Evolutionary conservation across 352 stramenopile genomes (phyloP).

Genomic region (Pythium chondricola): DNA sequence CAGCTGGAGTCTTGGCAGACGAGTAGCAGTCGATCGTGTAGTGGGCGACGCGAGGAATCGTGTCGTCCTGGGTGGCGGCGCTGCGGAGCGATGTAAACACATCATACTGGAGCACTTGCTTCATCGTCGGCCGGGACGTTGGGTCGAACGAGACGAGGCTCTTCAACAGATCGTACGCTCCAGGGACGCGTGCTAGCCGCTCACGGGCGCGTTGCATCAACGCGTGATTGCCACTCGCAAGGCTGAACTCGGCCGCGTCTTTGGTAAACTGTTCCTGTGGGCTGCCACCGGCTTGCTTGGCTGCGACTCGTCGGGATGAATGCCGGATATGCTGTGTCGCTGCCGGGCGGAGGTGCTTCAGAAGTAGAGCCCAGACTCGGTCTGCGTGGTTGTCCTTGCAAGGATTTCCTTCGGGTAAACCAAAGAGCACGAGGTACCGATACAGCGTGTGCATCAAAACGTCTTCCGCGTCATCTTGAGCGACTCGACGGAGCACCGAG

Average conservation of each 20-base stretch:
- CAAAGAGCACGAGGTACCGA: conserved; percentile 95
- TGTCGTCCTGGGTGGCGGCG: conserved; percentile 1
- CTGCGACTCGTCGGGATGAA: conserved; percentile 10
- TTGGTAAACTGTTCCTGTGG: conserved; percentile 31
- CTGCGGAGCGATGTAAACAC: conserved; percentile 45
- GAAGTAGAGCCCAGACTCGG: conserved; percentile 50
- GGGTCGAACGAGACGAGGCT: conserved; percentile 63
- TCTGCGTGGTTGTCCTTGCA: conserved; percentile 29
- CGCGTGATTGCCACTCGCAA: conserved; percentile 36
- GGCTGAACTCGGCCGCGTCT: conserved; percentile 41
- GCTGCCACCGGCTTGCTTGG: background rate
- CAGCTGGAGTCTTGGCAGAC: conserved; percentile 4
- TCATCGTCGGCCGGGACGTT: conserved; percentile 51
- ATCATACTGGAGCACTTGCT: conserved; percentile 48
- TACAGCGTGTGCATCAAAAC: conserved; percentile 95
- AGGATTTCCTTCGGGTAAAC: conserved; percentile 65
- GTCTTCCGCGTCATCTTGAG: conserved; percentile 62
- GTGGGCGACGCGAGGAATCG: conserved; percentile 20
- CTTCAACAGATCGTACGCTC: conserved; percentile 41
- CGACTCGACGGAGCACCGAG: conserved; percentile 55
- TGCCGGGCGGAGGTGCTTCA: conserved; percentile 57
- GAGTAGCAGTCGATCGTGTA: conserved; percentile 60
- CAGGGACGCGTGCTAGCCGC: conserved; percentile 33
- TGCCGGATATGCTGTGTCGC: conserved; percentile 17
- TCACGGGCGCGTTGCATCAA: conserved; percentile 47